Evolutionary conservation across 73 alveolate species (phyloP).

Genomic region (Urostyla sp.): DNA sequence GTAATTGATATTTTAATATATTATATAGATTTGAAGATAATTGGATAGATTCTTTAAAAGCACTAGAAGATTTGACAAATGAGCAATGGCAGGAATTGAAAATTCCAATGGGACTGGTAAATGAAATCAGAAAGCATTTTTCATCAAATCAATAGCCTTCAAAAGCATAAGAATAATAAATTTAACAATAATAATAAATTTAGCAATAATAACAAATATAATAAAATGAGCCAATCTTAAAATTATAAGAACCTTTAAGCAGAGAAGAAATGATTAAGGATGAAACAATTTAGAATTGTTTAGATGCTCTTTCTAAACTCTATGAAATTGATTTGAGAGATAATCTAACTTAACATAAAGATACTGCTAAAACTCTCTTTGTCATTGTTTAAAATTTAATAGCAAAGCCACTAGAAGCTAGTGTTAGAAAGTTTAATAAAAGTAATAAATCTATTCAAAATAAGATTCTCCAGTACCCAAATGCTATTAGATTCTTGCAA

Average conservation of each 20-base stretch:
- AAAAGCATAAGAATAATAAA: background rate
- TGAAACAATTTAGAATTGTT: background rate
- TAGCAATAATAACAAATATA: background rate
- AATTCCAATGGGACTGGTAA: conserved; percentile 64
- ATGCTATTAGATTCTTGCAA: conserved; percentile 35
- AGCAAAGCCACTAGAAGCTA: conserved; percentile 56
- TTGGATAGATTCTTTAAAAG: conserved; percentile 59
- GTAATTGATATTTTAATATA: background rate
- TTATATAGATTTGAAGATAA: conserved; percentile 47
- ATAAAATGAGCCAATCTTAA: background rate
- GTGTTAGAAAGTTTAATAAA: conserved; percentile 26
- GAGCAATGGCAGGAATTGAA: conserved; percentile 59
- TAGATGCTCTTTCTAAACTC: background rate
- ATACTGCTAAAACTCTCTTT: conserved; percentile 31
- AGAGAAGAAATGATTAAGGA: background rate
- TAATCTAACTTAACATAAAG: conserved; percentile 8
- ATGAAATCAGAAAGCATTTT: conserved; percentile 43
- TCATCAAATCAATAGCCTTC: background rate
- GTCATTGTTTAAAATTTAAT: conserved; percentile 24
- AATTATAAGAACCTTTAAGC: background rate
- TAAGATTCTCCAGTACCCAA: conserved; percentile 31
- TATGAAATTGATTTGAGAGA: background rate
- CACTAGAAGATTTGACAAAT: conserved; percentile 28
- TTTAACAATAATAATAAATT: background rate
- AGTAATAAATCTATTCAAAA: conserved; percentile 49